Evolutionary conservation across 2,329 filamentous ascomycete genomes (phyloP), one percentile per base, ranked within the genome.

Genomic region (Xylariomycetidae sp.): DNA sequence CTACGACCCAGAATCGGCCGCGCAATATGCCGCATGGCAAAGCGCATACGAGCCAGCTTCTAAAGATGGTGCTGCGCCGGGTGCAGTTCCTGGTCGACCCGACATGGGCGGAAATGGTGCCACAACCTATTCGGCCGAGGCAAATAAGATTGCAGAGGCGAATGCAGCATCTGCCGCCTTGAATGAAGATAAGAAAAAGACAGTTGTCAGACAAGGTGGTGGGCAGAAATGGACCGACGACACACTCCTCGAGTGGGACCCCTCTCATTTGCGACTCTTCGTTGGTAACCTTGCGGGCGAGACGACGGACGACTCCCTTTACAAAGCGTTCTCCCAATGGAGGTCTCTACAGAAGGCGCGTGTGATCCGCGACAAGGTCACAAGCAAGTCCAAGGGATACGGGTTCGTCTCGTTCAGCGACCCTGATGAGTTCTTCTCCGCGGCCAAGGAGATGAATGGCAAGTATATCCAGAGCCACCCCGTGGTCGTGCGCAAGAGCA

Each of bases 401-500:
- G 92, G 92, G 3, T 98, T 98, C 55, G 89, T 98, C 36, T 92
- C 87, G 61, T 97, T 98, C 64, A 84, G 82, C 51, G 86, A 96
- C 56, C 86, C 88, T 18, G 92, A 98, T 59, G 89, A 96, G 54
- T 97, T 94, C 59, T 97, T 98, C 70, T 80, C 87, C 52, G 90
- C 92, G 2, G 90, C 88, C 51, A 88, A 92, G 65, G 90, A 97
- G 66, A 97, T 97, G 92, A 86, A 96, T 54, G 89, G 89, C 50
- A 97, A 98, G 66, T 98, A 98, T 63, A 97, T 98, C 56, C 90
- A 94, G 52, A 96, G 88, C 58, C 92, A 97, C 61, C 92, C 92
- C 0, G 86, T 96, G 17, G 69, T 86, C 16, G 76, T 97, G 47
- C 82, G 85, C 60, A 86, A 92, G 59, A 88, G 86, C 46, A 94